Percentiles rank a stretch among this genome's conserved stretches.
Evolutionary conservation across 768 basidiomycete genomes (phyloP).

Genomic region (Tremella fuciformis): DNA sequence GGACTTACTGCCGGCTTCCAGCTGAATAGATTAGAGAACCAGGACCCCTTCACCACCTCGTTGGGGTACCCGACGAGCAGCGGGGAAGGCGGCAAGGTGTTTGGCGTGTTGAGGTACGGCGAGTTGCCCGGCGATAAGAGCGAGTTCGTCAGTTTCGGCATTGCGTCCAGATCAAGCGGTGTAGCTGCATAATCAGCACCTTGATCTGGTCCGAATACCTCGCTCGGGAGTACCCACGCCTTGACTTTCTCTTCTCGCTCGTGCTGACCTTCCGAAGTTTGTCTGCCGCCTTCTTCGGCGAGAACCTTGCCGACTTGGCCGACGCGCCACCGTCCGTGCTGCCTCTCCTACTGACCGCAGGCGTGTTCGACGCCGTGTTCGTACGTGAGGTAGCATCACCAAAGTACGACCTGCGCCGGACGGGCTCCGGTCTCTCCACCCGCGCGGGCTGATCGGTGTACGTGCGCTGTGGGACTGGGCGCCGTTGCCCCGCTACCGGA

Average conservation of each 20-base stretch:
- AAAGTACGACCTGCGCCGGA: slow-evolving; percentile 26
- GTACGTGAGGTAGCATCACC: slow-evolving; percentile 28
- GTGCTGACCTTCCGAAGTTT: slow-evolving; percentile 6
- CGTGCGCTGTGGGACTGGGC: slow-evolving; percentile 16
- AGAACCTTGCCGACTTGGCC: slow-evolving; percentile 8
- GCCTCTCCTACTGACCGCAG: slow-evolving; percentile 9
- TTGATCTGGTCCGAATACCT: not conserved
- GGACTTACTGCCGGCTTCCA: slow-evolving; percentile 61
- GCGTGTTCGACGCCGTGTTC: slow-evolving; percentile 6
- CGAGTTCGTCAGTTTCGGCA: slow-evolving; percentile 23
- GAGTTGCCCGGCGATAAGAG: slow-evolving; percentile 29
- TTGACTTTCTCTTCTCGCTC: slow-evolving; percentile 32
- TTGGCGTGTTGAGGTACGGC: slow-evolving; percentile 29
- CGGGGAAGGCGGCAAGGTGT: slow-evolving; percentile 29
- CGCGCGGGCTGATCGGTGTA: slow-evolving; percentile 10
- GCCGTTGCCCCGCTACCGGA: not conserved
- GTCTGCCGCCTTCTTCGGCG: slow-evolving; percentile 1
- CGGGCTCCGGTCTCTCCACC: not conserved
- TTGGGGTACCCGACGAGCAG: slow-evolving; percentile 28
- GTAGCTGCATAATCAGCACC: slow-evolving; percentile 20
- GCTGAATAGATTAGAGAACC: slow-evolving; percentile 84
- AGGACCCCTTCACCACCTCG: slow-evolving; percentile 60
- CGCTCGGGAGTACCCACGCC: slow-evolving; percentile 25
- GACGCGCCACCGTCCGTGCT: not conserved
- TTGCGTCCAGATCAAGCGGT: slow-evolving; percentile 26